Evolutionary conservation across 495 filamentous ascomycete genomes (phyloP).

Genomic region (Hyaloscypha variabilis): DNA sequence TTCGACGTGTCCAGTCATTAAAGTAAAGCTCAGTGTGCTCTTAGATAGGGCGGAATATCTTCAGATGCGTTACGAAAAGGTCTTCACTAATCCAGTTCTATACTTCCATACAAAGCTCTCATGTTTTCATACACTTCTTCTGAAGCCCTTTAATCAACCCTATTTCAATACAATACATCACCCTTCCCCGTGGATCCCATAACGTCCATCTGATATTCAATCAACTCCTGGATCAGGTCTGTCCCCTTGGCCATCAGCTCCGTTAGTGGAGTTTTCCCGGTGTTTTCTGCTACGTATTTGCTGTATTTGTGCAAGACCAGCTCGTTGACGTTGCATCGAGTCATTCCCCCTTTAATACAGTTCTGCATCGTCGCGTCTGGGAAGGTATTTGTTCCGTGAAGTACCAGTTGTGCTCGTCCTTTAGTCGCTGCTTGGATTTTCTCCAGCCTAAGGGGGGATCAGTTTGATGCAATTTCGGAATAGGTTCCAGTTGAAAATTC

Average conservation of each 20-base stretch:
- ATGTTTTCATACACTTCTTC: neutral
- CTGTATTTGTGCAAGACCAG: conserved; percentile 75
- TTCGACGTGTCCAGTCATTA: too few relatives aligned
- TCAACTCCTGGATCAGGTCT: conserved; percentile 70
- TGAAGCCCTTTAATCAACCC: neutral
- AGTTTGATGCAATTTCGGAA: neutral
- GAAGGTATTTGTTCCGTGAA: conserved; percentile 82
- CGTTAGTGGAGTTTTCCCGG: conserved; percentile 66
- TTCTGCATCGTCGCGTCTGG: conserved; percentile 65
- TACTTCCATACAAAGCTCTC: neutral
- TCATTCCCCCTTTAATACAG: conserved; percentile 72
- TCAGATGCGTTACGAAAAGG: too few relatives aligned
- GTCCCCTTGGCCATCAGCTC: conserved; percentile 73
- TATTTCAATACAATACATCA: neutral
- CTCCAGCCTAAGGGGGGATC: conserved; percentile 40
- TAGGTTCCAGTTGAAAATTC: neutral
- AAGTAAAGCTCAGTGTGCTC: too few relatives aligned
- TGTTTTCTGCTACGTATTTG: conserved; percentile 65
- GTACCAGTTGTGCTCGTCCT: conserved; percentile 64
- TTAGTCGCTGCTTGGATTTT: conserved; percentile 65
- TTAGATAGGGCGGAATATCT: too few relatives aligned
- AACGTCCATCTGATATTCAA: conserved; percentile 76
- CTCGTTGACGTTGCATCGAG: conserved; percentile 84
- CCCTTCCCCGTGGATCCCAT: conserved; percentile 45
- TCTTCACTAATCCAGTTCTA: too few relatives aligned